These are phyloP conservation scores for Bruguiera hainesii DNA, from an alignment of 441 rosid genomes.

Conservation along the genomic window DNA sequence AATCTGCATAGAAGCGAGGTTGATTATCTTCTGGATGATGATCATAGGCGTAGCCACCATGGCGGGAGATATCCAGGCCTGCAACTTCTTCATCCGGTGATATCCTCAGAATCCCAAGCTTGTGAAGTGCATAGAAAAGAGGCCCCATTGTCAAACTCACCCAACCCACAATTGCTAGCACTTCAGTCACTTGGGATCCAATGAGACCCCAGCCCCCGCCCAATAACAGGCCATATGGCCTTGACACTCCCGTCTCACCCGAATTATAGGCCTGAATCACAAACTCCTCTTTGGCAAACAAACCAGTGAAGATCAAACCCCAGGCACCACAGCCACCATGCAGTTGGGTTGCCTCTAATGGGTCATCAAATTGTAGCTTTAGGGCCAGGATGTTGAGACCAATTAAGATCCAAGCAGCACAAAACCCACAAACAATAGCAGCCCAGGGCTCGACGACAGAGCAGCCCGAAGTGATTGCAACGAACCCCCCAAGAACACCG, in stretches of 20 bases:
- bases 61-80: conserved; percentile 59
- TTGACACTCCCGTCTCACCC: conserved; percentile 24
- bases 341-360: conserved; percentile 67
- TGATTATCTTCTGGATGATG: conserved; percentile 36
- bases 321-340: conserved; percentile 93
- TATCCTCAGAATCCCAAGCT: conserved; percentile 47
- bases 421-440: conserved; percentile 61
- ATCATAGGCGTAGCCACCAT: conserved; percentile 53
- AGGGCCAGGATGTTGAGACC: conserved; percentile 53
- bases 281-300: conserved; percentile 67
- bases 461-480: conserved; percentile 73
- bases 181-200: conserved; percentile 52
- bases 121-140: conserved; percentile 53
- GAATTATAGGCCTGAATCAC: conserved; percentile 55
- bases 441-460: conserved; percentile 86
- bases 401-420: conserved; percentile 54
- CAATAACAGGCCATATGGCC: conserved; percentile 64
- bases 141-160: conserved; percentile 73
- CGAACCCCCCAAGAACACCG: conserved; percentile 71
- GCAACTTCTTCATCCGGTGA: conserved; percentile 47
- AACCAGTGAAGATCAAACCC: conserved; percentile 72
- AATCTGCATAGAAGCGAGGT: conserved; percentile 34
- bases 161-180: conserved; percentile 52
- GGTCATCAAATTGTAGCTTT: conserved; percentile 61
- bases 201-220: conserved; percentile 78